Base-by-base conservation (phyloP, 768 basidiomycete genomes). In the Wakefieldia striispora region DNA sequence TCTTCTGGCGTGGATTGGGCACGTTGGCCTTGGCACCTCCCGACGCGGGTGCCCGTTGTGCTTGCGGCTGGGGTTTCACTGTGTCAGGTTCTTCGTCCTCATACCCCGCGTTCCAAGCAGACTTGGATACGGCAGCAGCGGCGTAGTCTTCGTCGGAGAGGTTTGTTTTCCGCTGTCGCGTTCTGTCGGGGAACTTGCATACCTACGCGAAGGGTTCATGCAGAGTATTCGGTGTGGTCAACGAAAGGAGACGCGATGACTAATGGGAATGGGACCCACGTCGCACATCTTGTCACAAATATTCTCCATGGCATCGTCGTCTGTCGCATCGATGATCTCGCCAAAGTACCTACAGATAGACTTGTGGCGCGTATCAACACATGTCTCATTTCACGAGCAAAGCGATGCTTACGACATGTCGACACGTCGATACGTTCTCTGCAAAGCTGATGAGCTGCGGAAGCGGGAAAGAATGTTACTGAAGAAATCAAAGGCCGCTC, bases 281-380 rank as follows among this genome's bases (percentile, higher is more conserved):
- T 93, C 91, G 58, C 91, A 93, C 88, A 91, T 91, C 40, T 74
- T 72, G 44, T 84, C 67, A 57, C 91, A 93, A 56, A 87, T 82
- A 4, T 60, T 59, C 47, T 74, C 75, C 44, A 77, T 64, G 11
- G 72, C 50, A 7, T 70, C 72, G 9, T 70, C 56, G 54, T 86
- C 74, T 11, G 60, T 65, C 7, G 68, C 58, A 53, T 87, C 75
- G 33, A 90, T 78, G 0, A 58, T 53, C 66, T 92, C 91, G 1
- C 87, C 91, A 55, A 93, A 92, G 62, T 88, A 90, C 40, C 80
- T 81, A 60, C 91, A 91, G 50, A 92, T 84, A 2, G 77, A 73
- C 86, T 91, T 43, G 40, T 10, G 9, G 38, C 5, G 14, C 12
- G 17, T 3, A 20, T 49, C 29, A 53, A 40, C 14, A 24, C 3